Percentiles rank a stretch among this genome's conserved stretches.
phyloP scores from a whole-genome alignment of 768 basidiomycete species.

The Floccularia luteovirens region DNA sequence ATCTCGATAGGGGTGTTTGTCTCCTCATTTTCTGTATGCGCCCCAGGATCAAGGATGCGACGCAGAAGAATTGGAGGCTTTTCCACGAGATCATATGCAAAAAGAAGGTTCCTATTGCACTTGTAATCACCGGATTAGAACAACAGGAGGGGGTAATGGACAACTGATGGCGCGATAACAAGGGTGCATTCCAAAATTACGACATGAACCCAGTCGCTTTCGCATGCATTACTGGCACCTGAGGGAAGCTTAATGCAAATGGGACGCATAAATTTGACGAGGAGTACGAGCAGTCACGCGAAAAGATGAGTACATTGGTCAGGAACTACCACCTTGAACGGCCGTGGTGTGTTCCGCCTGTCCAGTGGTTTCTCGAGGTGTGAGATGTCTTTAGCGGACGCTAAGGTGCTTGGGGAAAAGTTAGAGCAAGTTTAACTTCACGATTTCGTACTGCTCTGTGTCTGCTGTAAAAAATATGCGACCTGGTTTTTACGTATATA shows the following conservation, averaged over 20 bases:
- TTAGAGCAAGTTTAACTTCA: too few species aligned
- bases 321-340: not conserved
- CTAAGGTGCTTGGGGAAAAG: not conserved
- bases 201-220: slow-evolving; percentile 20
- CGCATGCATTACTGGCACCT: slow-evolving; percentile 27
- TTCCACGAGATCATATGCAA: slow-evolving; percentile 1
- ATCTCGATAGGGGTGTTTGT: slow-evolving; percentile 8
- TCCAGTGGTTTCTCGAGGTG: slow-evolving; percentile 9
- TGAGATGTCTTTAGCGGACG: not conserved
- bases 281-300: slow-evolving; percentile 1
- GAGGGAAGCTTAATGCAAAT: not conserved
- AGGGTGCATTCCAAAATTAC: slow-evolving; percentile 16
- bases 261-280: slow-evolving; percentile 1
- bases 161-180: slow-evolving; percentile 24
- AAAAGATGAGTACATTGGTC: not conserved
- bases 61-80: slow-evolving; percentile 17
- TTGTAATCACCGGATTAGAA: slow-evolving; percentile 9
- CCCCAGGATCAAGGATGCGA: slow-evolving; percentile 20
- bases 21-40: slow-evolving; percentile 29
- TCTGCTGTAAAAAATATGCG: too few species aligned
- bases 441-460: too few species aligned
- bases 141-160: slow-evolving; percentile 21
- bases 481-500: too few species aligned
- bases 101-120: slow-evolving; percentile 4
- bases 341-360: not conserved